Percentiles rank a stretch among this genome's conserved stretches.
Conservation (phyloP, 257 asterid species). For the Galeopsis tetrahit region DNA sequence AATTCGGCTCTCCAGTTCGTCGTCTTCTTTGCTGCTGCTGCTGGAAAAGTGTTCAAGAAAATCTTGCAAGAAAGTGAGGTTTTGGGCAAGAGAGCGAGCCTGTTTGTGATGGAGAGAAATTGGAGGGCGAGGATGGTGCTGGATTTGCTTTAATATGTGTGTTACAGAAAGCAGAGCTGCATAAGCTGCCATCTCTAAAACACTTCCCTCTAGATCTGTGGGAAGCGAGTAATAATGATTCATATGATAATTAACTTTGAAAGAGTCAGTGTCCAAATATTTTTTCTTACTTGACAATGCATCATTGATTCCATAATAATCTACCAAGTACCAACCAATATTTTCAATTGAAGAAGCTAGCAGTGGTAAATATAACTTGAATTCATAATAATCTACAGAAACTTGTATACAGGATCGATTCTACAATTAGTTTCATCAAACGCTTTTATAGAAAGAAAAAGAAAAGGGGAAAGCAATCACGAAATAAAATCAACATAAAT, state of each 20-base stretch:
- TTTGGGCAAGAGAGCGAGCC: neutral
- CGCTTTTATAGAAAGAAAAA: too few species aligned
- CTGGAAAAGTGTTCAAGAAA: neutral
- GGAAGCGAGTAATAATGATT: neutral
- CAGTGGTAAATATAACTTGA: too few species aligned
- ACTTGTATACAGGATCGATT: too few species aligned
- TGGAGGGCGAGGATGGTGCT: neutral
- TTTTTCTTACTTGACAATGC: too few species aligned
- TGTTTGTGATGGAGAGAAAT: neutral
- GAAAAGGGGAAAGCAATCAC: too few species aligned
- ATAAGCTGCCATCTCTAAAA: neutral
- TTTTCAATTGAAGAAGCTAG: too few species aligned
- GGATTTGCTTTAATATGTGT: neutral
- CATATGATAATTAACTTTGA: neutral
- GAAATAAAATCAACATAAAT: too few species aligned
- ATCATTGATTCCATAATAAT: neutral
- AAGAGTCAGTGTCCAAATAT: neutral
- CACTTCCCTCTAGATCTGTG: neutral
- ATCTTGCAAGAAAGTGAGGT: conserved; percentile 4
- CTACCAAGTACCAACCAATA: too few species aligned
- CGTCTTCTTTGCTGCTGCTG: neutral
- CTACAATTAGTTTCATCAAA: too few species aligned
- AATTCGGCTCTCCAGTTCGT: neutral
- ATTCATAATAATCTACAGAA: too few species aligned
- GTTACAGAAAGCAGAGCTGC: neutral